These are phyloP conservation scores for Suillus subluteus DNA, from an alignment of 768 basidiomycete genomes.

Conservation along the genomic window DNA sequence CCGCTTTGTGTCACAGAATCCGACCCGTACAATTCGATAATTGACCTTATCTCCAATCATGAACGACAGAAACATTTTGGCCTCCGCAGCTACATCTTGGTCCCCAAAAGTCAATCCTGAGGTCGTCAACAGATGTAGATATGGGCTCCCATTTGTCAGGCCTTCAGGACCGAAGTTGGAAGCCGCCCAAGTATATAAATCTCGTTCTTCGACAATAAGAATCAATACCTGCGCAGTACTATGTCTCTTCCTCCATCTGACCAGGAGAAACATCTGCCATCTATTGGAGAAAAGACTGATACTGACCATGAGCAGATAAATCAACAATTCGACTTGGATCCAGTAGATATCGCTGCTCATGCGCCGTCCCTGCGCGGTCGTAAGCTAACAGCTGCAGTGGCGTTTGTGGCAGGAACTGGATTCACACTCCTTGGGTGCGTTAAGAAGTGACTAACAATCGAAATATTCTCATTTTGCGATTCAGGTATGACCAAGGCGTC, in stretches of 20 bases:
- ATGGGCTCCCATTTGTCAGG: conserved; percentile 5
- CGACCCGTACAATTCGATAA: not conserved
- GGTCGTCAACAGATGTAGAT: not conserved
- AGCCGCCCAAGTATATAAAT: conserved; percentile 1
- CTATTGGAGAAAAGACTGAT: not conserved
- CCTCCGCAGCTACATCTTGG: not conserved
- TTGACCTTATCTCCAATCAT: not conserved
- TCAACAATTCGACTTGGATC: conserved; percentile 5
- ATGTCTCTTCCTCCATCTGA: conserved; percentile 3
- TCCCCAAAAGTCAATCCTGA: not conserved
- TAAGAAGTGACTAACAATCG: not conserved
- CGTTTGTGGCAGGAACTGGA: conserved; percentile 40
- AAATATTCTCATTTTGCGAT: not conserved
- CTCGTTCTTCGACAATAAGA: too few relatives aligned
- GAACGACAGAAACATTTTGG: not conserved
- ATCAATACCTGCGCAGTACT: not conserved
- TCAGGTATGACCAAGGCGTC: conserved; percentile 46
- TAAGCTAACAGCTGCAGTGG: conserved; percentile 32
- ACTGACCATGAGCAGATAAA: conserved; percentile 1
- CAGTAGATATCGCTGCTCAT: conserved; percentile 23
- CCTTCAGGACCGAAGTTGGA: conserved; percentile 4
- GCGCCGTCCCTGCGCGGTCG: conserved; percentile 32
- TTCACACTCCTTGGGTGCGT: conserved; percentile 43
- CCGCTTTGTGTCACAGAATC: not conserved
- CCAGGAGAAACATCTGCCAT: not conserved